Percentiles rank a stretch among this genome's conserved stretches.
Conservation (phyloP, 139 green algal species). For the Volvox africanus region DNA sequence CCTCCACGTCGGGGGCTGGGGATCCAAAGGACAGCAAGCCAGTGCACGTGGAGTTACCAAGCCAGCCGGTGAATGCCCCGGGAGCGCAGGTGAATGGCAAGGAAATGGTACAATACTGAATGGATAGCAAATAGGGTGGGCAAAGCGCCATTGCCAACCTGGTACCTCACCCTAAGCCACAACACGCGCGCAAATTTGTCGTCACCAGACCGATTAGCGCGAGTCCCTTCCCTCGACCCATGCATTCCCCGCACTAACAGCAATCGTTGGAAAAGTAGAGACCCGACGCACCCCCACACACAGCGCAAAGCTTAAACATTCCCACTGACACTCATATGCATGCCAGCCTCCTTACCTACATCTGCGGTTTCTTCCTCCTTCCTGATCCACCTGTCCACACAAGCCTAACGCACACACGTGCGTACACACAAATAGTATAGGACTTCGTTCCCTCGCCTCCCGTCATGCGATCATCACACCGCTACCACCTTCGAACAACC, state of each 20-base stretch:
- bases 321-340: neutral
- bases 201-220: neutral
- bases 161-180: neutral
- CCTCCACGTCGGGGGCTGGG: neutral
- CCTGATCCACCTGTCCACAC: neutral
- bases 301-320: neutral
- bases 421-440: neutral
- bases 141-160: neutral
- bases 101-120: neutral
- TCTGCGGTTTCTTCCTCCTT: no score
- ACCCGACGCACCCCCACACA: no score
- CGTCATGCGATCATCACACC: no score
- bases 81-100: no score
- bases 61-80: neutral
- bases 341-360: no score
- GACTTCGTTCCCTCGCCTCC: no score
- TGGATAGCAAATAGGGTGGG: neutral
- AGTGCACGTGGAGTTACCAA: neutral
- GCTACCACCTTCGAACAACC: no score
- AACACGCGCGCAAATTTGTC: neutral
- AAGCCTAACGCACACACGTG: neutral
- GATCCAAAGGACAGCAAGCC: neutral
- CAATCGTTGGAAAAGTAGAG: neutral
- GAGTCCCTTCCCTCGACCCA: neutral
- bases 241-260: neutral